Conservation (phyloP, 163 green algal genomes). For the Scenedesmus sp. region DNA sequence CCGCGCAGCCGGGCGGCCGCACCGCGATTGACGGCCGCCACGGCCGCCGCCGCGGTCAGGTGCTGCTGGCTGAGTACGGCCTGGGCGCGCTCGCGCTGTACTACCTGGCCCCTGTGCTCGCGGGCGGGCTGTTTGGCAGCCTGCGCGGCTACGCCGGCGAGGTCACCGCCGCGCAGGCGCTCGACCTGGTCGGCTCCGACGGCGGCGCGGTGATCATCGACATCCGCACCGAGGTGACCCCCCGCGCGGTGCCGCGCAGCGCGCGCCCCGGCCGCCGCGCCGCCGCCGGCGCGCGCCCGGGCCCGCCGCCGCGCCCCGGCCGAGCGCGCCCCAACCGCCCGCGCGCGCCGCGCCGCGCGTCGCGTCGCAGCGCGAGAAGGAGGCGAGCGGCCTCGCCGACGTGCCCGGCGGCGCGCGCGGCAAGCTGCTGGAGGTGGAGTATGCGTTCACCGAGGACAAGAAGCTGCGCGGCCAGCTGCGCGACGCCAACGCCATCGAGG, state of each 20-base stretch:
- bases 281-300: background rate
- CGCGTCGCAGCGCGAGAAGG: conserved; percentile 64
- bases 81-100: conserved; percentile 66
- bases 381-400: conserved; percentile 75
- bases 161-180: conserved; percentile 71
- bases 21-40: no score
- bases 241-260: background rate
- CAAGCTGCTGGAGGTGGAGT: conserved; percentile 83
- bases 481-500: conserved; percentile 69
- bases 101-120: conserved; percentile 63
- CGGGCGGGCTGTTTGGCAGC: conserved; percentile 44
- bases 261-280: background rate
- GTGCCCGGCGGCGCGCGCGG: conserved; percentile 59
- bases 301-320: no score
- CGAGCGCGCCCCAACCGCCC: no score
- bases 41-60: background rate
- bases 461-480: conserved; percentile 77
- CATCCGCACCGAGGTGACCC: conserved; percentile 68
- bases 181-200: conserved; percentile 70
- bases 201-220: conserved; percentile 77
- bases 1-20: no score
- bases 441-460: conserved; percentile 69
- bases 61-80: conserved; percentile 72
- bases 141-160: conserved; percentile 82
- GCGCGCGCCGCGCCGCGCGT: no score